Evolutionary conservation across 164 flowering plant species (phyloP).

Genomic region (Hamamelis virginiana): DNA sequence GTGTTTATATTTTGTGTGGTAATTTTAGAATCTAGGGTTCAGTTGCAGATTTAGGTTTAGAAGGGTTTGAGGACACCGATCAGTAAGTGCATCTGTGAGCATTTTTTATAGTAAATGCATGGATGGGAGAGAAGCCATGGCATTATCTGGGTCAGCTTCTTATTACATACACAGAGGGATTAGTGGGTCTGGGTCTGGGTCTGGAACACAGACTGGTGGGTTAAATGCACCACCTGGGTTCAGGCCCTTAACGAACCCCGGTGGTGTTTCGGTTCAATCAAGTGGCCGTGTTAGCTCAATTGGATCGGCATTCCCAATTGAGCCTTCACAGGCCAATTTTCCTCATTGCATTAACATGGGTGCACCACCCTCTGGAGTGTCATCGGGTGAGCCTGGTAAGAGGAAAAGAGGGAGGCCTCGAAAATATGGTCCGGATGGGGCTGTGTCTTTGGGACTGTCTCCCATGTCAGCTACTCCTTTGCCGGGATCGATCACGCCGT

Average conservation of each 20-base stretch:
- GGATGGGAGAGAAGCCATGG: slow-evolving; percentile 74
- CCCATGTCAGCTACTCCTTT: slow-evolving; percentile 38
- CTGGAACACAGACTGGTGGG: slow-evolving; percentile 26
- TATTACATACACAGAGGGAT: slow-evolving; percentile 49
- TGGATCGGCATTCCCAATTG: slow-evolving; percentile 35
- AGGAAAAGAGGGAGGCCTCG: slow-evolving; percentile 75
- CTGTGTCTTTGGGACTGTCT: slow-evolving; percentile 47
- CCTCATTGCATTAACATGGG: slow-evolving; percentile 29
- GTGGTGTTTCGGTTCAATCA: slow-evolving; percentile 32
- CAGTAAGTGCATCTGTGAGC: neutral
- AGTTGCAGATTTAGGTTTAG: neutral
- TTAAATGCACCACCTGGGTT: slow-evolving; percentile 32
- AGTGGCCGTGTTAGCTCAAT: slow-evolving; percentile 22
- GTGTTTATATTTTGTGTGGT: neutral
- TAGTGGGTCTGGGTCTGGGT: slow-evolving; percentile 38
- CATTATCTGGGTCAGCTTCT: slow-evolving; percentile 45
- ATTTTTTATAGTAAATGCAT: slow-evolving; percentile 47
- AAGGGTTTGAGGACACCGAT: neutral
- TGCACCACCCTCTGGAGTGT: slow-evolving; percentile 25
- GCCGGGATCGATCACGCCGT: slow-evolving; percentile 19
- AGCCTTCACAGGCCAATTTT: slow-evolving; percentile 34
- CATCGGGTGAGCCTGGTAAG: slow-evolving; percentile 41
- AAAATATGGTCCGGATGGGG: slow-evolving; percentile 65
- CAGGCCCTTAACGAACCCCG: slow-evolving; percentile 33
- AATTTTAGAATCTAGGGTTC: neutral